Base-by-base conservation (phyloP, 1,284 basidiomycete species). In the Marasmius oreades region DNA sequence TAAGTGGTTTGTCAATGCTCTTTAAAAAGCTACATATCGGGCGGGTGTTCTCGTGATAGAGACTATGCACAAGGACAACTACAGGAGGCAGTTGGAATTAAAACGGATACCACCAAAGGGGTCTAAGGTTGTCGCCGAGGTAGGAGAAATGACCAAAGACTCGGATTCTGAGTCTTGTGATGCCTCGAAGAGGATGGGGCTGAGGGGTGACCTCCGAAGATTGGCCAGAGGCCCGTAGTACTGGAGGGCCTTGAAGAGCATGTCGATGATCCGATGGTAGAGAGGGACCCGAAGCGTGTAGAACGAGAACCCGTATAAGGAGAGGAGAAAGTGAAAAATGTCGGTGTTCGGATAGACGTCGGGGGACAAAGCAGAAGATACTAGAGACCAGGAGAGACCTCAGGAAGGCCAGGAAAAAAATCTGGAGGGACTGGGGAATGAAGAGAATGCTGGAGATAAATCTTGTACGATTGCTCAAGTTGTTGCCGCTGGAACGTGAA, bases 291-390 rank as follows among this genome's bases (percentile, higher is more conserved):
- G 61, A 31, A 57, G 57, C 66, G 66, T 67, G 66, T 60, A 61
- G 59, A 58, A 51, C 47, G 20, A 53, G 55, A 34, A 34, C 20
- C 63, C 61, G 57, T 39, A 68, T 58, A 64, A 61, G 67, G 63
- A 42, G 61, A 59, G 53, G 23, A 46, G 39, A 37, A 16, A 33
- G 44, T 37, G 57, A 51, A 60, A 53, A 60, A 56, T 63, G 51
- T 64, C 64, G 62, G 63, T 45, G 44, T 52, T 64, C 64, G 66
- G 65, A 62, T 46, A 44, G 63, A 60, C 58, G 55, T 66, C 63
- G 66, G 62, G 55, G 53, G 39, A 43, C n/a, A 44, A 55, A 39
- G 56, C 47, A n/a, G 26, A 16, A 44, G 48, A 33, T 26, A 54
- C 24, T 20, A 26, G 28, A 37, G n/a, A 22, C 50, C 51, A 55